A percentile compares a stretch with the other conserved stretches of the same genome.
Conservation (phyloP, 306 rosid species). For the Vigna trinervia region DNA sequence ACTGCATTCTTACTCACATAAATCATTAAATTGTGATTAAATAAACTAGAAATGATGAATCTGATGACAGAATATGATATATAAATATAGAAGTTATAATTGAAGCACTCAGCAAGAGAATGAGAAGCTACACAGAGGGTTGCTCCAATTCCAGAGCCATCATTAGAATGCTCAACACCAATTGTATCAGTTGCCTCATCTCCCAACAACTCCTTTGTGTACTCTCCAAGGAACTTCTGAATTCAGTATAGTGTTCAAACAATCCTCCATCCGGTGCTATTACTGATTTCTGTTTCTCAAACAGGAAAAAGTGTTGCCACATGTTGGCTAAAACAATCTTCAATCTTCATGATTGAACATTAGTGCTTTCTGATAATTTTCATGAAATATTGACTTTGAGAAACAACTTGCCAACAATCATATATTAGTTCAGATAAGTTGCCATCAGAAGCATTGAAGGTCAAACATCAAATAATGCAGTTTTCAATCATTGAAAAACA, state of each 20-base stretch:
- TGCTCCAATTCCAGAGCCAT: constrained; percentile 97
- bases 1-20: constrained; percentile 31
- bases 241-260: constrained; percentile 80
- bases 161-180: constrained; percentile 70
- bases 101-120: constrained; percentile 52
- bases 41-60: constrained; percentile 33
- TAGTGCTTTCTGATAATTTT: neutral
- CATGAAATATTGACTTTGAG: neutral
- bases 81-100: neutral
- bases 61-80: constrained; percentile 4
- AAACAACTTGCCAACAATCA: neutral
- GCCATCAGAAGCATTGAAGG: constrained; percentile 5
- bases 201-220: constrained; percentile 81
- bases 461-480: neutral
- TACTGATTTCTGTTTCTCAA: constrained; percentile 73
- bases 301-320: too few species aligned
- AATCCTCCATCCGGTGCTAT: constrained; percentile 92
- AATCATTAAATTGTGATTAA: constrained; percentile 43
- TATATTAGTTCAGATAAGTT: neutral
- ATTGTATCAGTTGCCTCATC: constrained; percentile 64
- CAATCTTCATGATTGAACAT: neutral
- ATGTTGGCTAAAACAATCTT: neutral
- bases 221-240: constrained; percentile 78
- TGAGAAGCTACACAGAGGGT: constrained; percentile 94
- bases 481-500: neutral